These are phyloP conservation scores for Chlamydomonas reinhardtii DNA, from an alignment of 163 green algal species.

Conservation along the genomic window DNA sequence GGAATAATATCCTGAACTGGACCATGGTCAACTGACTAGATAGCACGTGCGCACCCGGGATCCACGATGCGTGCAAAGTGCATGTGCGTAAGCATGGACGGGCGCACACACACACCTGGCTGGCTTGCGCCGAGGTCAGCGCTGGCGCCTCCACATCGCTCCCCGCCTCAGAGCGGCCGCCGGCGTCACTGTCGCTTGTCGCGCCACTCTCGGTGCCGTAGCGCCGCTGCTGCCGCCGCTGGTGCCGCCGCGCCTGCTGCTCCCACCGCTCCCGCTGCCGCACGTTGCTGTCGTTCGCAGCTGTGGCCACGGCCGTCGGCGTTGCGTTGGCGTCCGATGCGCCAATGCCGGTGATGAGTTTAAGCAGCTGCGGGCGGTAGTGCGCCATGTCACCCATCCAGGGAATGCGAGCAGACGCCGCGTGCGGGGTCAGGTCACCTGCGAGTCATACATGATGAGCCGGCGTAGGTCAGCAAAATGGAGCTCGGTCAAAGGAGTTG, in stretches of 20 bases:
- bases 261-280: neutral
- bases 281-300: neutral
- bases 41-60: no score
- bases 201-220: neutral
- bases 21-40: no score
- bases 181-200: neutral
- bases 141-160: constrained; percentile 2
- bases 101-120: no score
- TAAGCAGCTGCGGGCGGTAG: constrained; percentile 4
- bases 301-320: neutral
- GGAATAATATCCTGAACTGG: no score
- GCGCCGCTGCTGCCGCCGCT: neutral
- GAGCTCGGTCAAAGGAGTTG: no score
- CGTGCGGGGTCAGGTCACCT: neutral
- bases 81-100: no score
- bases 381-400: constrained; percentile 36
- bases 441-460: no score
- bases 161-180: neutral
- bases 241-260: neutral
- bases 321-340: no score
- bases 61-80: no score
- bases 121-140: neutral
- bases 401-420: constrained; percentile 2
- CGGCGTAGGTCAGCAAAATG: no score
- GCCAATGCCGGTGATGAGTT: neutral